These are phyloP conservation scores for Trichosanthes cucumerina DNA, from an alignment of 306 rosid species.

Conservation along the genomic window DNA sequence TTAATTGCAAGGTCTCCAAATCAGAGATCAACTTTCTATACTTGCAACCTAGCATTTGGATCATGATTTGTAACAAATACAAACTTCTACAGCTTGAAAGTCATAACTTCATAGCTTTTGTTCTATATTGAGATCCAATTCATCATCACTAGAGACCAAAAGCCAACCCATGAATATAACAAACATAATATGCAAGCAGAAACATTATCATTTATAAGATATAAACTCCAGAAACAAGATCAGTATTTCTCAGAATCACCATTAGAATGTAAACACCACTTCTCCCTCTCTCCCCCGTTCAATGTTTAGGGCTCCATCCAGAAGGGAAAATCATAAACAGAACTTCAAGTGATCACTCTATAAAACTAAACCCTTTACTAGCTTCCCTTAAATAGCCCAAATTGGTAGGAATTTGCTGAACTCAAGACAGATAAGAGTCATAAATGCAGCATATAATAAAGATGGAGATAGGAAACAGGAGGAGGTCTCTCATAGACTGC, in stretches of 20 bases:
- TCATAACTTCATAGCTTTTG: neutral
- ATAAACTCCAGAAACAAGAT: neutral
- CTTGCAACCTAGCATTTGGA: neutral
- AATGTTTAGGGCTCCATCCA: neutral
- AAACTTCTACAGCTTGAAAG: neutral
- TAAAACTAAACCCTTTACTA: neutral
- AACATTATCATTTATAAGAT: neutral
- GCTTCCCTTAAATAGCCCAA: neutral
- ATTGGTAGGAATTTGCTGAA: neutral
- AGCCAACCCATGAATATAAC: neutral
- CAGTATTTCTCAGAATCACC: neutral
- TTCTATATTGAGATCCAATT: neutral
- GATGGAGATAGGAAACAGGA: neutral
- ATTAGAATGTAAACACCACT: neutral
- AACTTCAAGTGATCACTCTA: neutral
- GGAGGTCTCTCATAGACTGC: neutral
- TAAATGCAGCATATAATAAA: neutral
- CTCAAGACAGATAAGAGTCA: neutral
- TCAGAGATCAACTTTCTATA: neutral
- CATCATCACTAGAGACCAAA: neutral
- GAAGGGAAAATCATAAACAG: neutral
- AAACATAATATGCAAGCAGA: neutral
- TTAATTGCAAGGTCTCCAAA: neutral
- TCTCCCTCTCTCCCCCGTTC: neutral
- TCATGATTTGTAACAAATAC: neutral